Base-by-base conservation (phyloP, 2,329 filamentous ascomycete species). In the Alternaria burnsii region DNA sequence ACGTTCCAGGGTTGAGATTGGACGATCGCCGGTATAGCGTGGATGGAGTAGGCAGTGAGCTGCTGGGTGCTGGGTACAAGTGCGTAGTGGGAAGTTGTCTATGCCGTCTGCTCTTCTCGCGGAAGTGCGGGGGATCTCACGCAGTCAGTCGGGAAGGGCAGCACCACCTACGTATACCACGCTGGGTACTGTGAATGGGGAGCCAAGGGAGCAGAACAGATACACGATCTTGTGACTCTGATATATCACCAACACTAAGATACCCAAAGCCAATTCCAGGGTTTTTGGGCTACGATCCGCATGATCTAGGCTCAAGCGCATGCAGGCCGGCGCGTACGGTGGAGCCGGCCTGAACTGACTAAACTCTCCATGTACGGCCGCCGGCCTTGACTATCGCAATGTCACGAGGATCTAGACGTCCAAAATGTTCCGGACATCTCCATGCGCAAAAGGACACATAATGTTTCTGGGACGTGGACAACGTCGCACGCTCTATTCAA, bases 211-310 rank as follows among this genome's bases (percentile, higher is more conserved):
- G 20, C 34, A 34, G 41, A 24, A 43, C 26, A 52, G 42, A 22
- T 20, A 47, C 32, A 50, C 46, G 28, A 53, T 56, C 59, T 42
- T 61, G 62, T 51, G 62, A 63, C 55, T 44, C 47, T 48, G 34
- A 32, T 22, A 34, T 47, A 36, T 20, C 47, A 41, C 34, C 36
- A 53, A 30, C 34, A 36, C 38, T 26, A 38, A 36, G 38, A 40
- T 26, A 34, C 32, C 52, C 32, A 26, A 40, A 59, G 47, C 52
- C 46, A 47, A 26, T 52, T 50, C 53, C 58, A 54, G 22, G 48
- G 22, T 26, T 20, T 20, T 48, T 38, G 58, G 61, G 46, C 52
- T 62, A 50, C 43, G 52, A 63, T 63, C 57, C 60, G 57, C 61
- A 41, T 42, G 52, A 53, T 53, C 60, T 55, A 55, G 55, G 51